Evolutionary conservation across 768 basidiomycete genomes (phyloP), one percentile per base, ranked within the genome.

Genomic region (Strobilomyces dryophilus): DNA sequence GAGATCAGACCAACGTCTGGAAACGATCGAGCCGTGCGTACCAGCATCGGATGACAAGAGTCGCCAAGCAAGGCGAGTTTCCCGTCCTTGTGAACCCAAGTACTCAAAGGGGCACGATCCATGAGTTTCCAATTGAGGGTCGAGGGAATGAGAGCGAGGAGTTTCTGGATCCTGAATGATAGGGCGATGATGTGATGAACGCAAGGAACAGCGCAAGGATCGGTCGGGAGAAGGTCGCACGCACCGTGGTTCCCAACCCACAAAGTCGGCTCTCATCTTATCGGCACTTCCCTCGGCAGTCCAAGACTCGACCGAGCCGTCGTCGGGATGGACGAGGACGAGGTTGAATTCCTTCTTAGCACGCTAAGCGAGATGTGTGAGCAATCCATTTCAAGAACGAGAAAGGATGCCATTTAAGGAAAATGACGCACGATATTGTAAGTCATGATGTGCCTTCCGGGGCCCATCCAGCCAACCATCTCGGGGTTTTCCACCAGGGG

Each of bases 381-480:
- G 9, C 1, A 7, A 21, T 18, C 41, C 17, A 40, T 43, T 27
- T 39, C 18, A 0, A 8, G 29, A 27, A 9, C 9, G 3, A 14
- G 7, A 27, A 24, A 26, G 18, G 8, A 35, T 11, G 15, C 34
- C 5, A 26, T 50, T 46, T 15, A 18, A 3, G 39, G 24, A 8
- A 17, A 37, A 27, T 20, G 21, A 66, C 74, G 56, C 55, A 76
- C 77, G 18, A 80, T 75, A 31, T 62, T 69, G 45, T 77, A 78
- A 1, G 68, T 65, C 74, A 79, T 76, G 42, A 79, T 57, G 52
- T 79, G 78, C 6, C 74, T 52, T 2, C 69, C 50, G 0, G 83
- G 80, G 2, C 78, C 83, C 73, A 85, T 78, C 85, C 85, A 86
- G 0, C 71, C 74, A 0, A 77, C 79, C 73, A 80, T 77, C 51